phyloP scores from a whole-genome alignment of 495 filamentous ascomycete species.

The Endocarpon pusillum region DNA sequence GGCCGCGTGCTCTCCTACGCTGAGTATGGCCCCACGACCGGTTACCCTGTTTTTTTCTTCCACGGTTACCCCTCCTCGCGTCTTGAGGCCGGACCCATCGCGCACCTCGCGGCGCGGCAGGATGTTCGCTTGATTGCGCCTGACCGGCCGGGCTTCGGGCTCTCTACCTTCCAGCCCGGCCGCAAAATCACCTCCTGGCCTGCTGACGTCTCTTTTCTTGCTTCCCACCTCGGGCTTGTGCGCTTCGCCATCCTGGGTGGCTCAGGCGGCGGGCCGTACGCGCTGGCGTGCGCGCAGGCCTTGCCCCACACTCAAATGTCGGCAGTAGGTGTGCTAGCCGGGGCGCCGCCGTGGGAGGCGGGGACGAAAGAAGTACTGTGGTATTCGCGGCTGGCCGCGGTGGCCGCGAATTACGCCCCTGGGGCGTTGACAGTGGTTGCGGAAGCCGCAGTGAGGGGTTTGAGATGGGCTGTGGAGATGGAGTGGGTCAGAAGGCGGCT shows the following conservation, averaged over 20 bases:
- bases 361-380: constrained; percentile 10
- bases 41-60: constrained; percentile 29
- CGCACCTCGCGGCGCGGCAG: constrained; percentile 13
- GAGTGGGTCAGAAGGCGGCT: constrained; percentile 5
- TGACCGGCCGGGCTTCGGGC: constrained; percentile 28
- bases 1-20: too few relatives aligned
- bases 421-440: constrained; percentile 1
- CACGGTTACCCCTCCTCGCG: constrained; percentile 28
- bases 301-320: constrained; percentile 18
- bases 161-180: constrained; percentile 20
- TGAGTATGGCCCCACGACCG: too few relatives aligned
- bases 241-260: constrained; percentile 26
- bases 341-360: constrained; percentile 15
- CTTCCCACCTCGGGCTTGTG: constrained; percentile 16
- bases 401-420: constrained; percentile 3
- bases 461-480: constrained; percentile 4
- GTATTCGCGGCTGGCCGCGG: background rate
- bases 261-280: constrained; percentile 30
- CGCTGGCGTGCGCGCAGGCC: constrained; percentile 24
- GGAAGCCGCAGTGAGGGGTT: constrained; percentile 2
- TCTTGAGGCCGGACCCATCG: constrained; percentile 18
- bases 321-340: constrained; percentile 20
- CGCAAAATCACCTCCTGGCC: constrained; percentile 25
- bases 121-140: constrained; percentile 21
- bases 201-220: constrained; percentile 20